These are phyloP conservation scores for Spergularia azorica DNA, from an alignment of 179 eudicot species.

Conservation along the genomic window DNA sequence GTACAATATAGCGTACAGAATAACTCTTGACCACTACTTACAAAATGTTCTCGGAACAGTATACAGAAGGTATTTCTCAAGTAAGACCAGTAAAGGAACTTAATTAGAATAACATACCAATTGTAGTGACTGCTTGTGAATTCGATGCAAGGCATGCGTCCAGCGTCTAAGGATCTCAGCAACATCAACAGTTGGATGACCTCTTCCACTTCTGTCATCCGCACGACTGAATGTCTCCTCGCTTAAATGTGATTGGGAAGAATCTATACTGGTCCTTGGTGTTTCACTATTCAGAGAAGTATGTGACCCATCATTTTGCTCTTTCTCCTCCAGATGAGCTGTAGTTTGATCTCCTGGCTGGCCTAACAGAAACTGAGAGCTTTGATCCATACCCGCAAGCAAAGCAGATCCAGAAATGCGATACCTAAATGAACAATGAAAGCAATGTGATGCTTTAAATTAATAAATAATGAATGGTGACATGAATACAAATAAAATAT, in stretches of 20 bases:
- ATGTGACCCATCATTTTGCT: conserved; percentile 54
- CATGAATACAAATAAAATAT: background rate
- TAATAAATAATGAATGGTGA: background rate
- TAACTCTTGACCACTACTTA: background rate
- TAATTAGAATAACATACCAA: conserved; percentile 49
- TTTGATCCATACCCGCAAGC: conserved; percentile 96
- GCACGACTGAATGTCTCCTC: conserved; percentile 52
- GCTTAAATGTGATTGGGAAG: conserved; percentile 43
- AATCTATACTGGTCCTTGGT: conserved; percentile 38
- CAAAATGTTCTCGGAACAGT: background rate
- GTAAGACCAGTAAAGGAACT: background rate
- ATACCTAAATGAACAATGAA: conserved; percentile 53
- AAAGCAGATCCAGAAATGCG: conserved; percentile 98
- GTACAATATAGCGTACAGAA: conserved; percentile 14
- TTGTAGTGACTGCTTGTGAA: conserved; percentile 93
- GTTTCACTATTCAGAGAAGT: conserved; percentile 46
- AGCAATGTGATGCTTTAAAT: conserved; percentile 13
- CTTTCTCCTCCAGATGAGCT: conserved; percentile 45
- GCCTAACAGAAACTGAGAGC: conserved; percentile 53
- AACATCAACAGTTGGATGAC: conserved; percentile 86
- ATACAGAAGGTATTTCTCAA: background rate
- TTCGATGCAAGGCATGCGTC: conserved; percentile 97
- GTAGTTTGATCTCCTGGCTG: conserved; percentile 51
- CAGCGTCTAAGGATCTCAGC: conserved; percentile 95
- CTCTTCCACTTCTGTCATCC: conserved; percentile 79